Evolutionary conservation across 1,284 basidiomycete species (phyloP), one percentile per base, ranked within the genome.

Genomic region (Pisolithus thermaeus): DNA sequence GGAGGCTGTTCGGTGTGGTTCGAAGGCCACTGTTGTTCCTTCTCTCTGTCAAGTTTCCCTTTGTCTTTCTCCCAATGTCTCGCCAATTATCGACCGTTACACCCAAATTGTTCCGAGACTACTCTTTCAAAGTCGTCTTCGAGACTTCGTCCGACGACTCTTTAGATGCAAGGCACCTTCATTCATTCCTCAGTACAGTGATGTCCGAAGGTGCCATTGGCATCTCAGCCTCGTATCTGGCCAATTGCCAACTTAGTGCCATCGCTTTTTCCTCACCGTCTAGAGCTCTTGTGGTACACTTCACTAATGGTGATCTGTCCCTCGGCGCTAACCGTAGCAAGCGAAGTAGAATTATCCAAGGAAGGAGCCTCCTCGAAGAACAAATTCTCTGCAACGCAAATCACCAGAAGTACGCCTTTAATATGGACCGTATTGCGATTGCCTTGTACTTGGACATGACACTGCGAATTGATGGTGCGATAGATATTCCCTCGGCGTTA

Each of bases 401-500:
- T 12, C 51, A 57, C 20, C 48, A 47, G 7, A 75, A 73, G 50
- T 61, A 66, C 55, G 71, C 71, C 0, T 79, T 83, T 50, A 63
- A 68, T 51, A 70, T 80, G 64, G 74, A 71, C 41, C 69, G 65
- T 36, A 56, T 83, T 3, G 70, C 73, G 0, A 57, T 70, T 3
- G 63, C 73, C 2, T 61, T 83, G n/a, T 69, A 62, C 58, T 47
- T 58, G 16, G 76, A 81, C 42, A 56, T 70, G 8, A 61, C 60
- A 0, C 42, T 79, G 4, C 65, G 64, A 18, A 63, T 81, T 23
- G 52, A 57, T 11, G 59, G 65, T 18, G 79, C 68, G 0, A 63
- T 80, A 16, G 77, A 81, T 53, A 60, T 83, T 42, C 62, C 79
- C 25, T 75, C 75, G 0, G 53, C 61, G 4, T 28, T 50, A 12